Percentiles rank a stretch among this genome's conserved stretches.
phyloP scores from a whole-genome alignment of 495 filamentous ascomycete genomes.

The Chaetomium cochliodes region DNA sequence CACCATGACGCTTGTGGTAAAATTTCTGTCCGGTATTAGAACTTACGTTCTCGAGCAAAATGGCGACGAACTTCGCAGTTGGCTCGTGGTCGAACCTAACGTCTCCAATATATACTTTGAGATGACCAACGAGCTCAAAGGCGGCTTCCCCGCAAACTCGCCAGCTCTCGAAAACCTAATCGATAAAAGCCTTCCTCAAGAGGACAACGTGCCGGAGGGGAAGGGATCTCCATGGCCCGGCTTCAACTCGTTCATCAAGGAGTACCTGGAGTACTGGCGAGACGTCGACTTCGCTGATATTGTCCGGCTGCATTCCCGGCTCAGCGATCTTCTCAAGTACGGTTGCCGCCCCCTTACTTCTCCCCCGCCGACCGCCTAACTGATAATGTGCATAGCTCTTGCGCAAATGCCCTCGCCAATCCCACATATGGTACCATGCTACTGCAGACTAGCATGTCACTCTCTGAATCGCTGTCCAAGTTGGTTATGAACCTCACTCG shows the following conservation, averaged over 20 bases:
- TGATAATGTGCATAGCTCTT: constrained; percentile 52
- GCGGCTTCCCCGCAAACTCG: constrained; percentile 51
- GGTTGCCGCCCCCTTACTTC: constrained; percentile 27
- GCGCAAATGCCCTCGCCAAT: constrained; percentile 76
- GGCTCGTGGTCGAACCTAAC: constrained; percentile 47
- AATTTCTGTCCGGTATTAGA: constrained; percentile 46
- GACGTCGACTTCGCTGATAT: constrained; percentile 74
- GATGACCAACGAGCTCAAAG: constrained; percentile 64
- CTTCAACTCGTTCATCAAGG: constrained; percentile 72
- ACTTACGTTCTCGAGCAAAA: constrained; percentile 40
- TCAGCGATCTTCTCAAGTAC: constrained; percentile 71
- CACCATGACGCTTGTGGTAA: constrained; percentile 39
- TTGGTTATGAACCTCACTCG: constrained; percentile 78
- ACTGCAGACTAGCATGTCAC: constrained; percentile 70
- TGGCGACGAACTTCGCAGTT: constrained; percentile 44
- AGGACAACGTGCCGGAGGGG: constrained; percentile 48
- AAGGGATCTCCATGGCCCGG: constrained; percentile 66
- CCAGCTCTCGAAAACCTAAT: constrained; percentile 61
- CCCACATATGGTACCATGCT: constrained; percentile 74
- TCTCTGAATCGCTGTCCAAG: constrained; percentile 72
- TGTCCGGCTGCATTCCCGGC: constrained; percentile 67
- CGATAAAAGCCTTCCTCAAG: constrained; percentile 53
- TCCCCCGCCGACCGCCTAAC: constrained; percentile 10
- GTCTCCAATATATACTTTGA: constrained; percentile 61
- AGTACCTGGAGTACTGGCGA: constrained; percentile 75